Evolutionary conservation across 2,329 filamentous ascomycete genomes (phyloP).

Genomic region (Epichloe sp.): DNA sequence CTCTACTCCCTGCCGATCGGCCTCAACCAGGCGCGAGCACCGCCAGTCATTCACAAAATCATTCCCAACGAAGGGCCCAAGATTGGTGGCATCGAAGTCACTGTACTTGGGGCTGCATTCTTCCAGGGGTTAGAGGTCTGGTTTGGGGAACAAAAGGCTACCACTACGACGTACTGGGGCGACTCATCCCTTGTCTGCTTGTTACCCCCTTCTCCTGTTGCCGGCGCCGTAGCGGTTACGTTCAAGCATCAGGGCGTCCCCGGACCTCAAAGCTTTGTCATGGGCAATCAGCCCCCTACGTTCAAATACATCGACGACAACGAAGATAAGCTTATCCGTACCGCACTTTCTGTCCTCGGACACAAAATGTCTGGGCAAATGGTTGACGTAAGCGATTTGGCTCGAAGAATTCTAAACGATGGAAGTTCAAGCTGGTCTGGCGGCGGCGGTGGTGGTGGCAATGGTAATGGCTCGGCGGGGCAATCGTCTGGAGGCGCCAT

Average conservation of each 20-base stretch:
- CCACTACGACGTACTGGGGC: constrained; percentile 70
- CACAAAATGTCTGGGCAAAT: constrained; percentile 52
- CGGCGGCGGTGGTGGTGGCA: constrained; percentile 9
- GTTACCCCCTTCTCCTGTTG: constrained; percentile 54
- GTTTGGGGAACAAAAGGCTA: constrained; percentile 55
- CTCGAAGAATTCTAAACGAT: constrained; percentile 43
- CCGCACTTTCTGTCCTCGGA: constrained; percentile 50
- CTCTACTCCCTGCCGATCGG: constrained; percentile 38
- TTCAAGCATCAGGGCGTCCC: constrained; percentile 42
- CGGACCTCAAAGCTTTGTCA: constrained; percentile 21
- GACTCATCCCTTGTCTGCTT: constrained; percentile 69
- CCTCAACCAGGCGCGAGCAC: constrained; percentile 32
- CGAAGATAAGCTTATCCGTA: constrained; percentile 54
- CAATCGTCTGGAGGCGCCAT: constrained; percentile 31
- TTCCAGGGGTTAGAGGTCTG: constrained; percentile 66
- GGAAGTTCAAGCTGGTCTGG: constrained; percentile 35
- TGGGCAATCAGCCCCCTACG: constrained; percentile 30
- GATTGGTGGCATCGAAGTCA: constrained; percentile 76
- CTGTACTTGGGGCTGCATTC: constrained; percentile 69
- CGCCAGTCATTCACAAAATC: constrained; percentile 62
- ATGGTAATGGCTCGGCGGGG: constrained; percentile 17
- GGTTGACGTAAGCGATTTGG: constrained; percentile 48
- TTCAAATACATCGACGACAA: constrained; percentile 68
- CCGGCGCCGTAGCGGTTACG: constrained; percentile 58
- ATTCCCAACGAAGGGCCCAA: constrained; percentile 74